phyloP scores from a whole-genome alignment of 2,329 filamentous ascomycete species.

The Aspergillus sp. region DNA sequence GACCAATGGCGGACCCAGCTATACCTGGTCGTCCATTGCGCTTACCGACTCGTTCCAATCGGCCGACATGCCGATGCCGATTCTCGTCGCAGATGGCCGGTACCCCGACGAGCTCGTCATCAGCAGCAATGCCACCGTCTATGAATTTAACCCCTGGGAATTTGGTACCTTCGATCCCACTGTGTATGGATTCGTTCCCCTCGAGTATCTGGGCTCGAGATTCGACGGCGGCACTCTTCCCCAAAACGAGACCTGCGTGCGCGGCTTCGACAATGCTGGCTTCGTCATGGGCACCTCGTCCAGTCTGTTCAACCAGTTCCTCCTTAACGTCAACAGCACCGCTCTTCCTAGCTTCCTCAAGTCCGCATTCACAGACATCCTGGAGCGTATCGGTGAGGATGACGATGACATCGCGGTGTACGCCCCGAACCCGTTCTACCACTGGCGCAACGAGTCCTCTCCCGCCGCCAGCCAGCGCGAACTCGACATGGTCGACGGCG shows the following conservation, averaged over 20 bases:
- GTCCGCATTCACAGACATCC: conserved; percentile 50
- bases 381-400: conserved; percentile 54
- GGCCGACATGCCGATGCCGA: conserved; percentile 65
- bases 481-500: conserved; percentile 71
- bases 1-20: conserved; percentile 67
- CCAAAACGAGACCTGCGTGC: conserved; percentile 60
- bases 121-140: conserved; percentile 68
- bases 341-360: conserved; percentile 51
- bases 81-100: conserved; percentile 67
- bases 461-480: conserved; percentile 49
- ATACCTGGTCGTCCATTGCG: conserved; percentile 77
- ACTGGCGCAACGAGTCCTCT: conserved; percentile 60
- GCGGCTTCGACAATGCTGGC: conserved; percentile 76
- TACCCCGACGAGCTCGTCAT: conserved; percentile 59
- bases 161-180: conserved; percentile 73
- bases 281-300: conserved; percentile 83
- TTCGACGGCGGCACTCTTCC: conserved; percentile 63
- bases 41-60: conserved; percentile 56
- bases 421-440: conserved; percentile 70
- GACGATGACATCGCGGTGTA: conserved; percentile 72
- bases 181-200: conserved; percentile 65
- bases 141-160: conserved; percentile 74
- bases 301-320: conserved; percentile 74
- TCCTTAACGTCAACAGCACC: conserved; percentile 61
- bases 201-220: conserved; percentile 68